A percentile compares a stretch with the other conserved stretches of the same genome.
These are phyloP conservation scores for Penicillium sp. DNA, from an alignment of 2,329 filamentous ascomycete species.

Conservation along the genomic window DNA sequence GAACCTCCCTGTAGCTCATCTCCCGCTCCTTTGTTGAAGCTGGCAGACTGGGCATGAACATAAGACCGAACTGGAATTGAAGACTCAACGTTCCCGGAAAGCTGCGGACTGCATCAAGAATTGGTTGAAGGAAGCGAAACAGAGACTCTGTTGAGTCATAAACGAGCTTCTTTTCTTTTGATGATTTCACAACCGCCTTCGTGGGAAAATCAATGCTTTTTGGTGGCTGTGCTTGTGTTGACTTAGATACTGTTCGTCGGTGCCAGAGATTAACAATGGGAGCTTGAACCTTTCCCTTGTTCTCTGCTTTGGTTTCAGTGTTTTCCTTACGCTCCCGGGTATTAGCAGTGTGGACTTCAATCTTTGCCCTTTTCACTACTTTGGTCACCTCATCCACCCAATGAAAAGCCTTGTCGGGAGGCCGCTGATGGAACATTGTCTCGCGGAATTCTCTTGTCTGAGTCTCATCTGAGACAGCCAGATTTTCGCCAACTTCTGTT, in stretches of 20 bases:
- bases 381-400: neutral
- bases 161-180: neutral
- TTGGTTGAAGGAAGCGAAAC: slow-evolving; percentile 28
- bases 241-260: neutral
- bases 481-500: neutral
- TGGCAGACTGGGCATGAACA: slow-evolving; percentile 31
- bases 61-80: slow-evolving; percentile 39
- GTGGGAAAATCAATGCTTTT: neutral
- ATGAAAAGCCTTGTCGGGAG: neutral
- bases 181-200: neutral
- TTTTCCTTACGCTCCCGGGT: neutral
- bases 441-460: neutral
- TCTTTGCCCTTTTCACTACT: neutral
- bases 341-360: neutral
- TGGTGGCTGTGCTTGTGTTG: neutral
- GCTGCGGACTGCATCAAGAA: slow-evolving; percentile 33
- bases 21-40: slow-evolving; percentile 10
- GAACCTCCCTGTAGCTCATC: slow-evolving; percentile 22
- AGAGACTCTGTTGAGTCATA: slow-evolving; percentile 18
- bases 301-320: neutral
- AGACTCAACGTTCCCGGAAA: slow-evolving; percentile 38
- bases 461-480: neutral
- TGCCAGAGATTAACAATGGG: neutral
- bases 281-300: neutral
- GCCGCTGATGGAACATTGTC: slow-evolving; percentile 5